Evolutionary conservation across 2,329 filamentous ascomycete genomes (phyloP).

Genomic region (Xylaria sp.): DNA sequence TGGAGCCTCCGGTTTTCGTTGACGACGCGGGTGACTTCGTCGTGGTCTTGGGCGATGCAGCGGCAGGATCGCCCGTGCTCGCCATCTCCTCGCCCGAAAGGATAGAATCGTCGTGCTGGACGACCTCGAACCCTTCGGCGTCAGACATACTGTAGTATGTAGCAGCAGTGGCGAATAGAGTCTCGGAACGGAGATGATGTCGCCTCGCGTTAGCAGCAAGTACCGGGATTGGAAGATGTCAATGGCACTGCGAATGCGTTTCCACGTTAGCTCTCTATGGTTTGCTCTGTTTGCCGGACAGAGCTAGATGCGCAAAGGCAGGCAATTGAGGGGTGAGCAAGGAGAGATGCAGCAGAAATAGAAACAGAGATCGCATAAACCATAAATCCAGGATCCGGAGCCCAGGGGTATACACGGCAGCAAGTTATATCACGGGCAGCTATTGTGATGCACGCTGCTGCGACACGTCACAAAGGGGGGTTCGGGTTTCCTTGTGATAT

Average conservation of each 20-base stretch:
- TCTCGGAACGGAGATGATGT: not conserved
- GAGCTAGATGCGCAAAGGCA: slow-evolving; percentile 17
- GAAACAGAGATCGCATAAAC: slow-evolving; percentile 40
- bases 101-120: slow-evolving; percentile 57
- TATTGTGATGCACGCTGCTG: slow-evolving; percentile 43
- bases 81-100: slow-evolving; percentile 51
- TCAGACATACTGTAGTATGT: slow-evolving; percentile 57
- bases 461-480: slow-evolving; percentile 50
- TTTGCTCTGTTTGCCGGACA: slow-evolving; percentile 22
- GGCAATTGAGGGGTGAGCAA: slow-evolving; percentile 31
- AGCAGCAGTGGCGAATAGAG: slow-evolving; percentile 19
- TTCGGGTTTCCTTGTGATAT: slow-evolving; percentile 40
- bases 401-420: slow-evolving; percentile 22
- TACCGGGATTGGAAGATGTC: slow-evolving; percentile 17
- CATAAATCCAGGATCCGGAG: not conserved
- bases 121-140: slow-evolving; percentile 58
- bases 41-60: slow-evolving; percentile 46
- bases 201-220: slow-evolving; percentile 23
- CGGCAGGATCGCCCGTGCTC: slow-evolving; percentile 41
- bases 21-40: slow-evolving; percentile 48
- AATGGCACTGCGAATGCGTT: slow-evolving; percentile 31
- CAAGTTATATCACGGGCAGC: slow-evolving; percentile 28
- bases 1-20: slow-evolving; percentile 50
- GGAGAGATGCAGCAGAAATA: slow-evolving; percentile 5
- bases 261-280: slow-evolving; percentile 35